phyloP scores from a whole-genome alignment of 768 basidiomycete genomes.

The Atractiella rhizophila region DNA sequence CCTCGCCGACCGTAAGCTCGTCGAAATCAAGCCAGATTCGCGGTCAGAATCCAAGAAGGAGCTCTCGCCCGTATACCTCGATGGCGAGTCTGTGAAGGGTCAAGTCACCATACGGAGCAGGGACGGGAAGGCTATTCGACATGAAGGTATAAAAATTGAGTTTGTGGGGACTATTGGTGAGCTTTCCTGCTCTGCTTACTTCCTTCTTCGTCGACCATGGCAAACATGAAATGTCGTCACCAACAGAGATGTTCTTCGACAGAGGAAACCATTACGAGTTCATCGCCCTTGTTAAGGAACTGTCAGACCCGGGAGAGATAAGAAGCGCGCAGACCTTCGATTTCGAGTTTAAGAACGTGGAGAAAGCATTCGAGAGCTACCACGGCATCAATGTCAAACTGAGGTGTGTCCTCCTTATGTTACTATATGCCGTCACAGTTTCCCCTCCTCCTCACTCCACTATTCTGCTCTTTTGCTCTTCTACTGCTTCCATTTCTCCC shows the following conservation, averaged over 20 bases:
- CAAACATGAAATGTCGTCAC: neutral
- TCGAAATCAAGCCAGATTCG: slow-evolving; percentile 41
- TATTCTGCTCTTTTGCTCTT: neutral
- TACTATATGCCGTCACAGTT: neutral
- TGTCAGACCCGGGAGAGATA: slow-evolving; percentile 90
- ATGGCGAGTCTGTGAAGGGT: slow-evolving; percentile 74
- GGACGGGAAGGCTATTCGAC: slow-evolving; percentile 80
- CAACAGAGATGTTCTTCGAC: slow-evolving; percentile 56
- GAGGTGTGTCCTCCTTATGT: slow-evolving; percentile 29
- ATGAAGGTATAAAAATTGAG: slow-evolving; percentile 94
- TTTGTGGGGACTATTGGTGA: slow-evolving; percentile 84
- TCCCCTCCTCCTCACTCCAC: neutral
- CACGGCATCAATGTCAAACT: slow-evolving; percentile 96
- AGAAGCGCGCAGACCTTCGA: slow-evolving; percentile 86
- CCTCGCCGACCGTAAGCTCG: slow-evolving; percentile 64
- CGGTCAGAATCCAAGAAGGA: slow-evolving; percentile 61
- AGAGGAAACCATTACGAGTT: slow-evolving; percentile 96
- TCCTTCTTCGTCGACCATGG: neutral
- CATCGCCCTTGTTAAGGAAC: slow-evolving; percentile 75
- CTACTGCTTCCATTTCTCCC: slow-evolving; percentile 4
- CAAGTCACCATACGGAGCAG: slow-evolving; percentile 69
- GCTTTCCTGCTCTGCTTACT: slow-evolving; percentile 13
- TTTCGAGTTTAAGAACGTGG: slow-evolving; percentile 94
- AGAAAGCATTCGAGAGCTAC: slow-evolving; percentile 97
- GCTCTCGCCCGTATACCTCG: slow-evolving; percentile 74